Evolutionary conservation across 1,284 basidiomycete genomes (phyloP).

Genomic region (Naganishia sp.): DNA sequence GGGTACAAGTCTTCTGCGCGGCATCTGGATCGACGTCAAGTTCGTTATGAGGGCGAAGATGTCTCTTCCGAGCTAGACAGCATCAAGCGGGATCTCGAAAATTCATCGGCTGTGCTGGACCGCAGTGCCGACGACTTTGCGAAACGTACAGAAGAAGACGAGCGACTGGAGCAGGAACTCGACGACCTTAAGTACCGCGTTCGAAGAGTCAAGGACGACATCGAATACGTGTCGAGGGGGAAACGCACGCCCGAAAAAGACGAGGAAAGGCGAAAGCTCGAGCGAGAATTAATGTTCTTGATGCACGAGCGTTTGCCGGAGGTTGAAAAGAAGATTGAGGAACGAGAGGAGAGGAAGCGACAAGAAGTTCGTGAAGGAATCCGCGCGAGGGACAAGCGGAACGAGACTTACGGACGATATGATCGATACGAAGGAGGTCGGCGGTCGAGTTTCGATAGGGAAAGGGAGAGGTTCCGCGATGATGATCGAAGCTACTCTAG

Average conservation of each 20-base stretch:
- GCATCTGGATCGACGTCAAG: slow-evolving; percentile 81
- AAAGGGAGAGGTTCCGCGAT: slow-evolving; percentile 44
- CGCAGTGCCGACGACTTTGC: slow-evolving; percentile 65
- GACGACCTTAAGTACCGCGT: slow-evolving; percentile 84
- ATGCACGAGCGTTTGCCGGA: slow-evolving; percentile 91
- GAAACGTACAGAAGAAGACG: slow-evolving; percentile 72
- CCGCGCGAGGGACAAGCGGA: slow-evolving; percentile 78
- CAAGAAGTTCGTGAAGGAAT: slow-evolving; percentile 76
- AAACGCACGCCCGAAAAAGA: slow-evolving; percentile 74
- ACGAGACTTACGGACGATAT: slow-evolving; percentile 74
- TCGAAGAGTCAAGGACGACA: slow-evolving; percentile 84
- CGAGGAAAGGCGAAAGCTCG: slow-evolving; percentile 80
- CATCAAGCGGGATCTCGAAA: slow-evolving; percentile 81
- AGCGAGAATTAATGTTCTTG: slow-evolving; percentile 81
- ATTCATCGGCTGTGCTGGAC: slow-evolving; percentile 80
- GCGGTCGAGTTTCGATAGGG: slow-evolving; percentile 47
- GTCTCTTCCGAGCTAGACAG: slow-evolving; percentile 75
- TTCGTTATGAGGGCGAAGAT: slow-evolving; percentile 72
- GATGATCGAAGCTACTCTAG: slow-evolving; percentile 51
- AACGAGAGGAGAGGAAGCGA: slow-evolving; percentile 72
- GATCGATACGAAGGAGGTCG: slow-evolving; percentile 38
- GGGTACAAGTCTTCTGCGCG: slow-evolving; percentile 81
- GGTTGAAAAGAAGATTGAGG: slow-evolving; percentile 81
- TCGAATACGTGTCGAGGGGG: slow-evolving; percentile 84
- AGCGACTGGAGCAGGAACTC: slow-evolving; percentile 84